Base-by-base conservation (phyloP, 192 early-diverging fungal genomes). In the Coemansia sp. region DNA sequence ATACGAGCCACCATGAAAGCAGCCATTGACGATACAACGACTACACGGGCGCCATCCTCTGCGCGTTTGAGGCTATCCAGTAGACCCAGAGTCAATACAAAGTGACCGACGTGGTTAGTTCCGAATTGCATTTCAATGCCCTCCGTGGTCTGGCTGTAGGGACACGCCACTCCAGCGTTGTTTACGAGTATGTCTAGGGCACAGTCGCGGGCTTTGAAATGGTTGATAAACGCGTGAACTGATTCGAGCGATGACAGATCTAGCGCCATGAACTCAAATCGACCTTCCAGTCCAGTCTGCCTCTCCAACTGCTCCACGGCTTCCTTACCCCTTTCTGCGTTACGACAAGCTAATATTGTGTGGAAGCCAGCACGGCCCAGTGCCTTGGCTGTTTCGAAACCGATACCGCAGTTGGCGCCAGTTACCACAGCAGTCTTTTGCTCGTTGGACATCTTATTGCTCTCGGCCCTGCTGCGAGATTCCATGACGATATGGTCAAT, bases 81-180 rank as follows among this genome's bases (percentile, higher is more conserved):
- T 27, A 83, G 38, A 20, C 69, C 41, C 13, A 49, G 61, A n/a
- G 68, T 84, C 61, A 85, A 68, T 0, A 55, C 65, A 64, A 73
- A 74, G 24, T 75, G 79, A 22, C 75, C 88, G n/a, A 91, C 40
- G 57, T 90, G 87, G 76, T 91, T 91, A 16, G 87, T 87, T 2
- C 73, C 79, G 36, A 89, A 84, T 62, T 90, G 88, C 39, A 64
- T 52, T 69, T 90, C 90, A 33, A 91, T 86, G n/a, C 85, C 86
- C 24, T 90, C 81, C 15, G 49, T 67, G 44, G 83, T 70, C 20
- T 85, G 76, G 3, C 62, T 58, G 47, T 76, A 88, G 5, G 89
- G 87, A 15, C 69, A 44, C n/a, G 71, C 71, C 87, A 90, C 85
- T 18, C 85, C 86, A 22, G 76, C 75, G 36, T 78, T 81, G 71